These are phyloP conservation scores for Bipolaris victoriae DNA, from an alignment of 2,329 filamentous ascomycete genomes.

Conservation along the genomic window DNA sequence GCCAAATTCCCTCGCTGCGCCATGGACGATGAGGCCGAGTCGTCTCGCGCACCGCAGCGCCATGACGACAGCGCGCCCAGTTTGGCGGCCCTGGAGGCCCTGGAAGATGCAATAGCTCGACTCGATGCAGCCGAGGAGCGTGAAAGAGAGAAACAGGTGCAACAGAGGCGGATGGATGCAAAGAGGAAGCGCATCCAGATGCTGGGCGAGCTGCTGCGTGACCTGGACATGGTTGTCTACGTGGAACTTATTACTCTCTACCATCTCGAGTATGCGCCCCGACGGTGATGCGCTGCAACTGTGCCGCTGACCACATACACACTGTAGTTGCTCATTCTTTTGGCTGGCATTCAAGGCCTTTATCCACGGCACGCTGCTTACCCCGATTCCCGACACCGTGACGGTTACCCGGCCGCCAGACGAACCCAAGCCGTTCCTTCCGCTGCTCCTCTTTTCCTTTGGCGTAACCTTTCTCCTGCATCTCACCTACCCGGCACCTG, in stretches of 20 bases:
- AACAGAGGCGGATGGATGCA: constrained; percentile 41
- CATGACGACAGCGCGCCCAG: constrained; percentile 23
- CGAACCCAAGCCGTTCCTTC: constrained; percentile 59
- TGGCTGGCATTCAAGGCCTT: constrained; percentile 62
- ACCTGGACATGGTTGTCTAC: constrained; percentile 66
- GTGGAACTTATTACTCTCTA: constrained; percentile 67
- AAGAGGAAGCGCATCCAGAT: constrained; percentile 46
- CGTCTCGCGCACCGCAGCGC: constrained; percentile 39
- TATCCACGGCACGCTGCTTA: constrained; percentile 64
- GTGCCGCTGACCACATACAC: background rate
- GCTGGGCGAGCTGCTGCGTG: constrained; percentile 62
- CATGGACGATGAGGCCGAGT: constrained; percentile 51
- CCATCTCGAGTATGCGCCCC: constrained; percentile 64
- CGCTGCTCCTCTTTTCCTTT: constrained; percentile 61
- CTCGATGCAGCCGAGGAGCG: constrained; percentile 30
- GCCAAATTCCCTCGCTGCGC: constrained; percentile 29
- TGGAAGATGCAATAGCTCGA: constrained; percentile 21
- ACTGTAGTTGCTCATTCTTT: constrained; percentile 62
- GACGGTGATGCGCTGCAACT: background rate
- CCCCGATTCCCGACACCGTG: constrained; percentile 60
- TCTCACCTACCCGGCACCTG: constrained; percentile 48
- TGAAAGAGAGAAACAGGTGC: constrained; percentile 26
- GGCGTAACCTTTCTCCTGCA: constrained; percentile 63
- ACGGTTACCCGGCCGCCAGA: constrained; percentile 54
- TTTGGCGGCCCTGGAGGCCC: constrained; percentile 21